Evolutionary conservation across 2,329 filamentous ascomycete species (phyloP).

Genomic region (Aspergillus carbonarius): DNA sequence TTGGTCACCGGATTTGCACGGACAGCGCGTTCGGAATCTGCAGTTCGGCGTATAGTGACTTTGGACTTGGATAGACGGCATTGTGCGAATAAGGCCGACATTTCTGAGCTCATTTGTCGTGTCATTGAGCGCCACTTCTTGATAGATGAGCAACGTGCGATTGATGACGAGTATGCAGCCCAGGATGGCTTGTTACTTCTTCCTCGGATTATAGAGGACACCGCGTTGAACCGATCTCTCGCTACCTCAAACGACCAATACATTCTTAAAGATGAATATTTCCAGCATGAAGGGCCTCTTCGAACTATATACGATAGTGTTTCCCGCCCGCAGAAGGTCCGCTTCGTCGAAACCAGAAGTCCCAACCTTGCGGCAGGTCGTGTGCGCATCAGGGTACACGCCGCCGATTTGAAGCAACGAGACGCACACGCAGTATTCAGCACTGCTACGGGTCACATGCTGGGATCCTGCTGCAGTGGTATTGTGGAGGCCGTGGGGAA

Average conservation of each 20-base stretch:
- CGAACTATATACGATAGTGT: constrained; percentile 3
- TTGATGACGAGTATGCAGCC: constrained; percentile 28
- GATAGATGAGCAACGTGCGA: neutral
- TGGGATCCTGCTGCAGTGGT: constrained; percentile 23
- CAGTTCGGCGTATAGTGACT: constrained; percentile 22
- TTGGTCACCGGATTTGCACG: constrained; percentile 25
- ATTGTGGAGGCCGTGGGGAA: constrained; percentile 20
- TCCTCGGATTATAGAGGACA: constrained; percentile 24
- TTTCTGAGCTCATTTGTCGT: constrained; percentile 11
- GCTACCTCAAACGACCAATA: neutral
- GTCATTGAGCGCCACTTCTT: constrained; percentile 16
- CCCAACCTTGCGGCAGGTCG: neutral
- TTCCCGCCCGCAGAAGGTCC: neutral
- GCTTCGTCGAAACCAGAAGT: constrained; percentile 18
- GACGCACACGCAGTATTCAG: constrained; percentile 18
- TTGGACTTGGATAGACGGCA: constrained; percentile 22
- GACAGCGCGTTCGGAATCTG: constrained; percentile 29
- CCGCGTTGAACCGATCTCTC: constrained; percentile 8
- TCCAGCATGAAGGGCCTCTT: constrained; percentile 15
- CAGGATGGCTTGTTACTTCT: constrained; percentile 20
- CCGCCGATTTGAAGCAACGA: constrained; percentile 29
- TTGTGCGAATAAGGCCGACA: constrained; percentile 1
- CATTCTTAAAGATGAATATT: neutral
- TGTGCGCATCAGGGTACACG: constrained; percentile 25
- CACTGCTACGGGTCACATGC: neutral